phyloP scores from a whole-genome alignment of 2,329 filamentous ascomycete species.

The Exophiala dermatitidis region DNA sequence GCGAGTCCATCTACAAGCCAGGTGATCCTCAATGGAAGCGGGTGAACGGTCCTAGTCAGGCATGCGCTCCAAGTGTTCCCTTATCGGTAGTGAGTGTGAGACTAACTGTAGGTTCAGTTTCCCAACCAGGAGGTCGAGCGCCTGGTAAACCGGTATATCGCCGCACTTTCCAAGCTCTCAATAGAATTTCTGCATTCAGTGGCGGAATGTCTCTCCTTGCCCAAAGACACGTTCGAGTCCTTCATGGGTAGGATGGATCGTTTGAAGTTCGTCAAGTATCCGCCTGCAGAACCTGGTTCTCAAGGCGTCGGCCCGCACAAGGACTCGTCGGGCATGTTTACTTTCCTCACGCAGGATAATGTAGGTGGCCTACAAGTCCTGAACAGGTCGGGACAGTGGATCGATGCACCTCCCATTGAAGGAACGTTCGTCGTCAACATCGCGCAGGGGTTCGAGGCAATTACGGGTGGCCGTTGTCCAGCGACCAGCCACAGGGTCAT shows the following conservation, averaged over 20 bases:
- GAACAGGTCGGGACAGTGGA: constrained; percentile 39
- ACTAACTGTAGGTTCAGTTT: not conserved
- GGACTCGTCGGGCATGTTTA: constrained; percentile 49
- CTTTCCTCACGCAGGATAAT: constrained; percentile 41
- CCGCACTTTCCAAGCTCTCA: not conserved
- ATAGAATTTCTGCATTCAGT: not conserved
- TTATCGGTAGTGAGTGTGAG: no score
- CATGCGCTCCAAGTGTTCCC: not conserved
- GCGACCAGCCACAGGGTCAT: constrained; percentile 35
- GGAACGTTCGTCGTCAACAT: constrained; percentile 43
- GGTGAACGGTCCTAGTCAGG: not conserved
- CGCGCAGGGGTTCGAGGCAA: constrained; percentile 50
- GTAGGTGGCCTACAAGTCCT: constrained; percentile 41
- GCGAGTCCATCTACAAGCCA: not conserved
- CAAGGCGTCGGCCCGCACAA: constrained; percentile 55
- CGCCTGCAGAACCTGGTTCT: constrained; percentile 33
- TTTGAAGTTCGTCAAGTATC: constrained; percentile 53
- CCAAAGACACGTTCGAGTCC: constrained; percentile 42
- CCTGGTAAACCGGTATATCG: not conserved
- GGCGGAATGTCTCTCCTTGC: constrained; percentile 37
- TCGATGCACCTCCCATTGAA: constrained; percentile 37
- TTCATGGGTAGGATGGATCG: constrained; percentile 46
- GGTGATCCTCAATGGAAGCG: not conserved
- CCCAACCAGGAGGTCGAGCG: not conserved
- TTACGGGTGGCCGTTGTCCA: constrained; percentile 50